Evolutionary conservation across 1,139 yeast genomes (phyloP).

Genomic region (Candida sp.): DNA sequence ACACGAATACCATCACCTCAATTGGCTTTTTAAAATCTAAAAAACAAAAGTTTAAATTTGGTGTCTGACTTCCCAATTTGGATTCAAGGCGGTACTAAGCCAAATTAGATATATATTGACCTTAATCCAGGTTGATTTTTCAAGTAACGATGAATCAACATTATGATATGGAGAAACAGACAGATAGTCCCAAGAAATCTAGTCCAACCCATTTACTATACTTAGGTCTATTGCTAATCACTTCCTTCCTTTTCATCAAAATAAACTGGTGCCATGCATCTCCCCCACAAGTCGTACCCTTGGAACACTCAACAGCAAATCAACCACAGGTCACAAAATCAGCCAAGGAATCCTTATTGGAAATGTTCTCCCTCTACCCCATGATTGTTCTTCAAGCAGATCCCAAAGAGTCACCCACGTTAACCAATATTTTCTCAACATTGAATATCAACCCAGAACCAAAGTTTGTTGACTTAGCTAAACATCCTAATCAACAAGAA

Average conservation of each 20-base stretch:
- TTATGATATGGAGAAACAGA: not conserved
- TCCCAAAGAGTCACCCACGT: slow-evolving; percentile 13
- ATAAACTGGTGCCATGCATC: not conserved
- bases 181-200: not conserved
- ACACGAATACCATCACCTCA: too few species aligned
- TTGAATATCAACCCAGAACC: slow-evolving; percentile 32
- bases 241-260: not conserved
- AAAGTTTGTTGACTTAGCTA: slow-evolving; percentile 22
- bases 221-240: not conserved
- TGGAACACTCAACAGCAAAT: not conserved
- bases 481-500: slow-evolving; percentile 27
- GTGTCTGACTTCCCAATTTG: not conserved
- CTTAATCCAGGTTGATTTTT: not conserved
- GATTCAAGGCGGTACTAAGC: not conserved
- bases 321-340: slow-evolving; percentile 9
- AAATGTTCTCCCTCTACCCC: slow-evolving; percentile 26
- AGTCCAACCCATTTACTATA: not conserved
- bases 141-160: not conserved
- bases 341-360: slow-evolving; percentile 23
- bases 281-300: not conserved
- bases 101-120: not conserved
- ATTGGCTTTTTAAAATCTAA: too few species aligned
- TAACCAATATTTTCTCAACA: slow-evolving; percentile 19
- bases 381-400: slow-evolving; percentile 17
- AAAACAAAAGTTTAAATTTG: too few species aligned